A percentile compares a stretch with the other conserved stretches of the same genome.
phyloP scores from a whole-genome alignment of 176 grass and related monocot species.

The Lolium rigidum region DNA sequence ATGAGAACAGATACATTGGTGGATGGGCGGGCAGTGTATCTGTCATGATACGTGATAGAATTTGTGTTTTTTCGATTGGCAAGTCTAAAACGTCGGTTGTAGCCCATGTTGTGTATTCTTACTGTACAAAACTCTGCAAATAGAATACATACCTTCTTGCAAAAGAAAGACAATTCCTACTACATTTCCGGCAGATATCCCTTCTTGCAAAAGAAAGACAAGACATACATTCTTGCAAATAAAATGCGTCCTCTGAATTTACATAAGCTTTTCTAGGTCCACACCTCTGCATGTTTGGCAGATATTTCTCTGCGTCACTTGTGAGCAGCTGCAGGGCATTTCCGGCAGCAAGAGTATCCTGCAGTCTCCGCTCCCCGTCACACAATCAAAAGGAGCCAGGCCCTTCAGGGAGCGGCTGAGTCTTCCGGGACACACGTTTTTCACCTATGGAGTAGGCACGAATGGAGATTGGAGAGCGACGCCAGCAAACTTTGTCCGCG shows the following conservation, averaged over 20 bases:
- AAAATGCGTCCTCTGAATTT: background rate
- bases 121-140: too few relatives aligned
- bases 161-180: too few relatives aligned
- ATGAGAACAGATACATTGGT: too few relatives aligned
- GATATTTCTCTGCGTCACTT: background rate
- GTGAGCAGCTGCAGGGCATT: constrained; percentile 4
- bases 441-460: background rate
- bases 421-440: background rate
- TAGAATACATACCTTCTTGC: too few relatives aligned
- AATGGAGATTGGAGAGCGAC: background rate
- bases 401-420: background rate
- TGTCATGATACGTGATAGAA: too few relatives aligned
- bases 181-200: background rate
- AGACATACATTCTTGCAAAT: too few relatives aligned
- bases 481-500: constrained; percentile 2
- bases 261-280: background rate
- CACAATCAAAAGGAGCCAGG: background rate
- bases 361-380: background rate
- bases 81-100: too few relatives aligned
- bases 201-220: too few relatives aligned
- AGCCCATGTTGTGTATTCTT: too few relatives aligned
- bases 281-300: background rate
- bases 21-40: too few relatives aligned
- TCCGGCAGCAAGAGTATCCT: background rate
- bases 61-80: too few relatives aligned